phyloP scores from a whole-genome alignment of 768 basidiomycete genomes.

The Tricholoma bakamatsutake region DNA sequence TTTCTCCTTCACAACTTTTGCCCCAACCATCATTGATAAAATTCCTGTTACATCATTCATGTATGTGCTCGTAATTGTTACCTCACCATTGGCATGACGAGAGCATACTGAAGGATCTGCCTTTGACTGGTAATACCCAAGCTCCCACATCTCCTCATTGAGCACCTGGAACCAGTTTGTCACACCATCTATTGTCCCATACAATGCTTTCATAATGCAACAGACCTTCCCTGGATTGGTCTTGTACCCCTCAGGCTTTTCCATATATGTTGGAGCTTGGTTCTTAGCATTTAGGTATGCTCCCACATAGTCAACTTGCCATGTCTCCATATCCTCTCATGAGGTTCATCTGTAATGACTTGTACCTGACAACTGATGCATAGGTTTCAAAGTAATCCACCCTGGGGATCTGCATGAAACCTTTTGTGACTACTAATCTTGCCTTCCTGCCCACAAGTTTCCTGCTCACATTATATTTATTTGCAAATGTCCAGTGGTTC shows the following conservation, averaged over 20 bases:
- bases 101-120: no score
- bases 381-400: slow-evolving; percentile 24
- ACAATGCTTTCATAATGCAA: neutral
- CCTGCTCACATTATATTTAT: slow-evolving; percentile 25
- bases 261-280: neutral
- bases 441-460: slow-evolving; percentile 24
- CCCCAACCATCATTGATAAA: no score
- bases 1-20: no score
- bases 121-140: no score
- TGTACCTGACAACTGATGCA: slow-evolving; percentile 12
- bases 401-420: slow-evolving; percentile 28
- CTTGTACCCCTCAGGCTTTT: neutral
- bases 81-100: no score
- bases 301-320: no score
- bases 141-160: no score
- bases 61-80: no score
- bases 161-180: no score
- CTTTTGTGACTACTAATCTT: slow-evolving; percentile 16
- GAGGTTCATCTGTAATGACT: slow-evolving; percentile 9
- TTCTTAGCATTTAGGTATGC: neutral
- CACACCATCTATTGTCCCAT: no score
- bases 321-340: no score
- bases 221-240: neutral
- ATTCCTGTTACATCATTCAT: no score
- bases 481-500: slow-evolving; percentile 17